Base-by-base conservation (phyloP, 257 asterid genomes). In the Lycium ferocissimum region DNA sequence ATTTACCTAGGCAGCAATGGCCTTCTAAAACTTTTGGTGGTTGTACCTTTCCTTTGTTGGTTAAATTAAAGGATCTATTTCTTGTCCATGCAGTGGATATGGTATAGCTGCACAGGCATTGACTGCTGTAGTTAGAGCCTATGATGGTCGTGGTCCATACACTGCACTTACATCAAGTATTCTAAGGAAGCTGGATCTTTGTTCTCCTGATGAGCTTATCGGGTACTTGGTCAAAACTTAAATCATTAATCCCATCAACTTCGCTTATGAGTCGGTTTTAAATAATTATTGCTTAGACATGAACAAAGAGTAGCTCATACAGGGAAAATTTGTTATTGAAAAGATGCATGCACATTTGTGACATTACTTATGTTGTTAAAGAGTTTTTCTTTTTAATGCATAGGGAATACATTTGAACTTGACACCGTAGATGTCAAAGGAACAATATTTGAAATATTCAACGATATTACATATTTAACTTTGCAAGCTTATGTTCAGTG, bases 41-140 rank as follows among this genome's bases (percentile, higher is more conserved):
- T 78, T 78, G 20, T 14, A 33, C 65, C 13, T 78, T 76, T 43
- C 58, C 45, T 26, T 37, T 51, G 17, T 40, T 56, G 13, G 56
- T 22, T 76, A 43, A 73, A 20, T 45, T 69, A 49, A 66, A 76
- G 56, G 69, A 76, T 61, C 83, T 62, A 22, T 13, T 69, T 84
- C 26, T 79, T 81, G 65, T 43, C 76, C 63, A 79, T 91, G 91
- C 93, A 95, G 97, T 87, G 98, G 95, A n/a, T 95, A 93, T 89
- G 97, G 95, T 58, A 95, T 95, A 86, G 89, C 94, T 85, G 97
- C 98, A 53, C 97, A 90, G 86, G 98, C 98, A 67, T 86, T 95
- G 89, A 93, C 97, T 65, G 98, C 98, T 70, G 91, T 92, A 49
- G 87, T 93, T 73, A 90, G 97, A 90, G 98, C 94, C 85, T 90